Evolutionary conservation across 345 rosid species (phyloP), one percentile per base, ranked within the genome.

Genomic region (Aegle marmelos): DNA sequence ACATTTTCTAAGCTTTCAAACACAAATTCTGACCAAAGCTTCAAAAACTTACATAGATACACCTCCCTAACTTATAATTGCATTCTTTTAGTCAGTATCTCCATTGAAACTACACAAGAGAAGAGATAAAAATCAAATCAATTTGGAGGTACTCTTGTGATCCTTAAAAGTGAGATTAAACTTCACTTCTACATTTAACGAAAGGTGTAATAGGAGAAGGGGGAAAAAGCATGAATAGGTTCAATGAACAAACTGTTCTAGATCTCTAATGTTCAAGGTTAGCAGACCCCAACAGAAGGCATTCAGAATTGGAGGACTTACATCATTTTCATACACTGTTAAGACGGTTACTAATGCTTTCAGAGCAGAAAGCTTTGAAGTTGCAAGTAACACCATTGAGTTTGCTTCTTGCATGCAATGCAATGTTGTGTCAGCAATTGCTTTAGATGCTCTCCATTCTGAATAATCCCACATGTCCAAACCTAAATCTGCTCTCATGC

Each of bases 361-460:
- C 82, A 92, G 83, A 5, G 90, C 85, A 64, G 89, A 87, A 62
- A 90, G 91, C 87, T 88, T 90, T 14, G 95, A 91, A 75, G 79
- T 82, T 73, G 86, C 87, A 82, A 94, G 85, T 81, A 90, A 82
- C 75, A 86, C 82, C 93, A 88, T 87, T 25, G 88, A 88, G 83
- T 96, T 91, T 74, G 84, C 87, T 50, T 89, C 85, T 85, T 85
- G 83, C 87, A 96, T 85, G 91, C 83, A 85, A 67, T 78, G 78
- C 88, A 94, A 59, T 97, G 91, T 87, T 68, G 79, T 82, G 75
- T 90, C 93, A 61, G 87, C 91, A 74, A 80, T 85, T 65, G 78
- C 81, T 87, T 89, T 91, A 74, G 90, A 89, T 63, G 86, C 81
- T 83, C 86, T 91, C 98, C 98, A 92, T 57, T 87, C 90, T n/a